Conservation (phyloP, 768 basidiomycete genomes). For the Udeniomyces megalosporus region DNA sequence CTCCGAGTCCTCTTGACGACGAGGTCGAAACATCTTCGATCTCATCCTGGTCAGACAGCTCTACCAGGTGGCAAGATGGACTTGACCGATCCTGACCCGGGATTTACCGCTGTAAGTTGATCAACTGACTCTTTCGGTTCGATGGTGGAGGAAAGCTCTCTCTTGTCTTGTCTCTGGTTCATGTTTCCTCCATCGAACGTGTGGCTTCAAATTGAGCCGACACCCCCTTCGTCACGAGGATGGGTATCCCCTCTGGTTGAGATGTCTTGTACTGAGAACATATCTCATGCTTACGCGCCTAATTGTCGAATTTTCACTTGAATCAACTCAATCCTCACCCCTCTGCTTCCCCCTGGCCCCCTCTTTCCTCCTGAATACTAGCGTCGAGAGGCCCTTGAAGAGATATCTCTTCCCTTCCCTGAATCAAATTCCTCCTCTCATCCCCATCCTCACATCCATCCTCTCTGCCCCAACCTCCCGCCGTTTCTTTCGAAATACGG, state of each 20-base stretch:
- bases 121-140: neutral
- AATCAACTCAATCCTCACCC: too few relatives aligned
- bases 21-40: conserved; percentile 10
- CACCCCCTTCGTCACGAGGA: too few relatives aligned
- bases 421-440: neutral
- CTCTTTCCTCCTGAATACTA: too few relatives aligned
- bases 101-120: conserved; percentile 14
- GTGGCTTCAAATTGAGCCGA: too few relatives aligned
- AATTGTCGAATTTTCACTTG: too few relatives aligned
- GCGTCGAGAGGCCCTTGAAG: conserved; percentile 15
- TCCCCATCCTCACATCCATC: neutral
- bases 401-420: neutral
- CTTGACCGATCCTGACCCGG: conserved; percentile 1
- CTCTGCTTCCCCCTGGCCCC: too few relatives aligned
- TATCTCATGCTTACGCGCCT: neutral
- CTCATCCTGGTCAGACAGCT: conserved; percentile 15
- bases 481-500: conserved; percentile 14
- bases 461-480: neutral
- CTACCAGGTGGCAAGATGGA: conserved; percentile 17
- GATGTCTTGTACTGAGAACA: too few relatives aligned
- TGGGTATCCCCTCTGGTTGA: too few relatives aligned
- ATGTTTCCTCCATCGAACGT: too few relatives aligned
- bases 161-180: too few relatives aligned
- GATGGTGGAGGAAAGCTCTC: too few relatives aligned
- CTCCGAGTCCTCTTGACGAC: conserved; percentile 12